Base-by-base conservation (phyloP, 2,329 filamentous ascomycete species). In the Botrytis byssoidea region DNA sequence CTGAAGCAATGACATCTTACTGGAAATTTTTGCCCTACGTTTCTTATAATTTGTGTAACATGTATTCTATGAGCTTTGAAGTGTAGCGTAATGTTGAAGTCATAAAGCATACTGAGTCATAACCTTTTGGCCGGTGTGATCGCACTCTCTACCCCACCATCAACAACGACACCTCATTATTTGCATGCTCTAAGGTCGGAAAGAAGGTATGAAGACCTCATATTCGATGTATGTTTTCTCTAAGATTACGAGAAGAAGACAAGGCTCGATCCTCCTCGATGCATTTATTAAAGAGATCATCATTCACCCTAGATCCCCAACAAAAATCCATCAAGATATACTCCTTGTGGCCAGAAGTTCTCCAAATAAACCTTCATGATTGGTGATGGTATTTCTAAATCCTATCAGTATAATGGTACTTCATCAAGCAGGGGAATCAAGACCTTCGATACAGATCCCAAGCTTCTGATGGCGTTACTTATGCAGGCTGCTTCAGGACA, bases 91-190 rank as follows among this genome's bases (percentile, higher is more conserved):
- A 64, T 8, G 16, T 42, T 48, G 63, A 65, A 29, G 61, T 44
- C 29, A n/a, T 61, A 29, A 65, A 65, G 63, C 5, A 48, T 66
- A 20, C 63, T 66, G 64, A 48, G 10, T 66, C 42, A 48, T 48
- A 2, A 37, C 44, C 29, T 37, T 29, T 66, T 37, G 20, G 59
- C 18, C 37, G 20, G 4, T 20, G 9, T 60, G n/a, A 10, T 25
- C 37, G 4, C 32, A 22, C 32, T 60, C 32, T 37, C 14, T 61
- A 12, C 35, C 35, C 35, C 12, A 61, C 22, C 35, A 16, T 40
- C 35, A 40, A 37, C 35, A 40, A 63, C 25, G 37, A 63, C 25
- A 63, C 14, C 60, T 29, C 60, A 10, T 10, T 4, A 20, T 63
- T 63, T 29, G 25, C 25, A 42, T 63, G 25, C 8, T 42, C 25